Percentiles rank a stretch among this genome's conserved stretches.
Evolutionary conservation across 192 early-diverging fungal genomes (phyloP).

Genomic region (Coemansia sp.): DNA sequence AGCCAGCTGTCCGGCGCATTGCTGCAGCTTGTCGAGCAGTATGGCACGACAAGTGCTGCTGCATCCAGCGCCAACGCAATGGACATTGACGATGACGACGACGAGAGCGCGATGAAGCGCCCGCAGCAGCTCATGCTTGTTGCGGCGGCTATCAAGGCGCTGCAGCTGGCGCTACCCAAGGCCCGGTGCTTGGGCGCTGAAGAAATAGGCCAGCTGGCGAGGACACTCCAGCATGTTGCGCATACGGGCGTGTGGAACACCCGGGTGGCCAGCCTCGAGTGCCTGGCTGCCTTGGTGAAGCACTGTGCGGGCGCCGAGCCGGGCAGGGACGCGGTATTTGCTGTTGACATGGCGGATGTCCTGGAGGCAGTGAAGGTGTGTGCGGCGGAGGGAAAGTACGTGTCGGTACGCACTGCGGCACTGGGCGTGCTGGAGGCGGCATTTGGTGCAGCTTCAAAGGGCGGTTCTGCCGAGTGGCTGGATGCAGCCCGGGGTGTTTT

Average conservation of each 20-base stretch:
- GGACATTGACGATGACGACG: slow-evolving; percentile 12
- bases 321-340: not conserved
- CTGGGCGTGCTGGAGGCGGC: slow-evolving; percentile 48
- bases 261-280: slow-evolving; percentile 66
- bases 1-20: slow-evolving; percentile 7
- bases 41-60: not conserved
- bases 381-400: slow-evolving; percentile 63
- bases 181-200: slow-evolving; percentile 22
- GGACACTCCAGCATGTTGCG: slow-evolving; percentile 53
- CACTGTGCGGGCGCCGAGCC: not conserved
- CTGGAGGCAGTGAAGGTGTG: slow-evolving; percentile 50
- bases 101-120: slow-evolving; percentile 24
- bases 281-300: slow-evolving; percentile 58
- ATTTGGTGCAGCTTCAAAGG: slow-evolving; percentile 1
- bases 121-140: slow-evolving; percentile 41
- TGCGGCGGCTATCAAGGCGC: slow-evolving; percentile 28
- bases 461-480: not conserved
- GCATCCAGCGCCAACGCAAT: not conserved
- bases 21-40: slow-evolving; percentile 9
- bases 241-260: slow-evolving; percentile 84
- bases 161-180: slow-evolving; percentile 17
- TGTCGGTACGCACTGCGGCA: slow-evolving; percentile 60
- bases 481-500: not conserved
- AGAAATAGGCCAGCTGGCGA: slow-evolving; percentile 47
- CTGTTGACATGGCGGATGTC: slow-evolving; percentile 20